Percentiles rank a stretch among this genome's conserved stretches.
Evolutionary conservation across 2,329 filamentous ascomycete genomes (phyloP).

Genomic region (Pseudocercospora crystallina): DNA sequence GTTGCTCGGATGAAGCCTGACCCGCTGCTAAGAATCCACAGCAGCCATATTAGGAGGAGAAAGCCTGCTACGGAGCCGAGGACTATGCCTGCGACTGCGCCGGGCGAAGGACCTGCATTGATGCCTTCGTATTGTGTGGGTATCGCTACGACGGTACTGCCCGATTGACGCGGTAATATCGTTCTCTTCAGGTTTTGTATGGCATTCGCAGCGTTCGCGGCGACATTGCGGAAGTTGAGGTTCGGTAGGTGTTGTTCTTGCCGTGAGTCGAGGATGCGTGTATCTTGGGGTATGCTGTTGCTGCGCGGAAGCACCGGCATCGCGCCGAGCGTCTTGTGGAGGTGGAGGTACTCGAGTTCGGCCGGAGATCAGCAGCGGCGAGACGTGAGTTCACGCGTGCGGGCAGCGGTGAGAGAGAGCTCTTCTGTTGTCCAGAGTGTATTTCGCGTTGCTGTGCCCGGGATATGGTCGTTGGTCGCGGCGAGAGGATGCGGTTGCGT

Average conservation of each 20-base stretch:
- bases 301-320: conserved; percentile 17
- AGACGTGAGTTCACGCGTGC: too few relatives aligned
- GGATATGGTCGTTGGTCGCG: too few relatives aligned
- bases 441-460: too few relatives aligned
- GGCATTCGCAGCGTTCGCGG: conserved; percentile 14
- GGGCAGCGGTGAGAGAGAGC: too few relatives aligned
- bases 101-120: conserved; percentile 54
- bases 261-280: conserved; percentile 31
- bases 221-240: background rate
- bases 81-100: conserved; percentile 61
- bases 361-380: background rate
- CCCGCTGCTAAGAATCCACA: conserved; percentile 43
- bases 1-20: conserved; percentile 30
- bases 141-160: conserved; percentile 14
- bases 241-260: conserved; percentile 16
- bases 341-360: background rate
- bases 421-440: too few relatives aligned
- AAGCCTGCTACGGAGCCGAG: conserved; percentile 56
- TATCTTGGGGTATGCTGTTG: conserved; percentile 10
- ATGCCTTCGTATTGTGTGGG: conserved; percentile 57
- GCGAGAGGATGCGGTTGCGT: too few relatives aligned
- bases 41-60: conserved; percentile 53
- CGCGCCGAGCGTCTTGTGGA: background rate
- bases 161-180: conserved; percentile 22
- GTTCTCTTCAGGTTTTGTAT: conserved; percentile 7